Conservation (phyloP, 495 filamentous ascomycete species). For the Aspergillus wentii region DNA sequence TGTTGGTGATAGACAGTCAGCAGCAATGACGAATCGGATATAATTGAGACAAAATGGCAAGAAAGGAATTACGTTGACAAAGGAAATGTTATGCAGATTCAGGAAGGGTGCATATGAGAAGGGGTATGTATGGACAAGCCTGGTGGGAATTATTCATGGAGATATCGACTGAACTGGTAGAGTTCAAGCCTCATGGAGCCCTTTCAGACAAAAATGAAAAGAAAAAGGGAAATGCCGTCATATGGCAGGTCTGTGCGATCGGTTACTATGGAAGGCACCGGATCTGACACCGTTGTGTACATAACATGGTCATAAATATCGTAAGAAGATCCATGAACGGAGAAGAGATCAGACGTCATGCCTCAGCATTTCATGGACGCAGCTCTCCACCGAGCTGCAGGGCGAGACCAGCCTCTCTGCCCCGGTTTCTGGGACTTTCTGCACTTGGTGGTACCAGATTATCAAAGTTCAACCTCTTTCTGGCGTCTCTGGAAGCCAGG, state of each 20-base stretch:
- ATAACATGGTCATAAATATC: constrained; percentile 36
- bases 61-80: no score
- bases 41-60: no score
- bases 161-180: no score
- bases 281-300: no score
- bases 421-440: constrained; percentile 27
- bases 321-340: constrained; percentile 18
- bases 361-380: constrained; percentile 28
- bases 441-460: constrained; percentile 49
- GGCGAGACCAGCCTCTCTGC: constrained; percentile 28
- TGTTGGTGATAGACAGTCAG: no score
- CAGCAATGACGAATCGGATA: no score
- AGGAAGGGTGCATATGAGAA: constrained; percentile 11
- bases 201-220: background rate
- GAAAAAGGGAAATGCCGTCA: background rate
- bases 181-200: background rate
- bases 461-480: constrained; percentile 66
- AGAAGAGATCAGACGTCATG: constrained; percentile 15
- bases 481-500: constrained; percentile 48
- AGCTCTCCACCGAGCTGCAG: constrained; percentile 43
- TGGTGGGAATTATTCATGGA: constrained; percentile 9
- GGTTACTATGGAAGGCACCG: constrained; percentile 1
- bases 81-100: constrained; percentile 4
- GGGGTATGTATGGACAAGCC: constrained; percentile 15
- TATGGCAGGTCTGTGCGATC: no score